Evolutionary conservation across 306 rosid genomes (phyloP), one percentile per base, ranked within the genome.

Genomic region (Echinosophora koreensis): DNA sequence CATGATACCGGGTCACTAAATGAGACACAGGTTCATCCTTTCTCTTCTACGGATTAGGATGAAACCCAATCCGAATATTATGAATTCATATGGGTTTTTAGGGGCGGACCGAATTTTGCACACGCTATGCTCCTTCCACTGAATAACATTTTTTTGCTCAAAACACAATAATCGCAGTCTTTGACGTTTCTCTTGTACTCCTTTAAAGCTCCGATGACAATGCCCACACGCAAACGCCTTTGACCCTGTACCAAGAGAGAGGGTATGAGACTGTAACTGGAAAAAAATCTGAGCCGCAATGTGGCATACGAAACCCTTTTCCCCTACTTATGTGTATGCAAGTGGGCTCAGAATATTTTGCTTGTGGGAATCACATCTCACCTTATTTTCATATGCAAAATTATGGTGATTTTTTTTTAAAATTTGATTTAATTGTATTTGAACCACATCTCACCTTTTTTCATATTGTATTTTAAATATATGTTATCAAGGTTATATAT

Each of bases 211-310:
- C 35, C 16, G 9, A 60, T 80, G 82, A 84, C 81, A 77, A 93
- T 81, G 80, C 86, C 90, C 90, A 84, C 97, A 93, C 98, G 97
- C 98, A 89, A 91, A 73, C 90, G 69, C 89, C 88, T 85, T 88
- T 91, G 98, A 93, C 93, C 88, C 88, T 80, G 70, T 15, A 66
- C 52, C 18, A 13, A 80, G n/a, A 79, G 22, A 35, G 56, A 39
- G 55, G 18, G 15, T 47, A 42, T 17, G 58, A 22, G 44, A 42
- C 39, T 30, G 12, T 16, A 72, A 71, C 5, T 16, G 8, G 57
- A 69, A 52, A 46, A 38, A 73, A 46, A 69, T 82, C 84, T 67
- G 66, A 81, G 96, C 96, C 91, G 97, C 96, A 90, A 87, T 90
- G 80, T 37, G 84, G 76, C 84, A 83, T 77, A 87, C 90, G 92